phyloP scores from a whole-genome alignment of 1,284 basidiomycete genomes.

The Stereum hirsutum region DNA sequence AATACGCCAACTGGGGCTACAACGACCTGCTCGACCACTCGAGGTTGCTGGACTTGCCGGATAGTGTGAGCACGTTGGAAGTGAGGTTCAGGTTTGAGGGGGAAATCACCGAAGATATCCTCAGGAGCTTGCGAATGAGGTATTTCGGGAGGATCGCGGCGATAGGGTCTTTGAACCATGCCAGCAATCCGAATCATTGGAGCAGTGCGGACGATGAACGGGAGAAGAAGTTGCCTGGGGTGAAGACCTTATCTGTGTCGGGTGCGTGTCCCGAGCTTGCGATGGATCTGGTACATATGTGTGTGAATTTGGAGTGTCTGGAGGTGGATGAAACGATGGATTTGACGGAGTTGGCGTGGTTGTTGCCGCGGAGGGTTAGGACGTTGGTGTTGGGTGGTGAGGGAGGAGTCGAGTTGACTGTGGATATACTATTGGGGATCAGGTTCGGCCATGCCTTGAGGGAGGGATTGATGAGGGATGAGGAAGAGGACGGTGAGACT shows the following conservation, averaged over 20 bases:
- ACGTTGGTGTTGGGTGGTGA: conserved; percentile 13
- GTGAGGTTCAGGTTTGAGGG: conserved; percentile 18
- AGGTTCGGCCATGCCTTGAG: not conserved
- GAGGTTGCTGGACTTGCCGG: conserved; percentile 20
- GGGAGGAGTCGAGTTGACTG: not conserved
- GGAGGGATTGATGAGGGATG: no score
- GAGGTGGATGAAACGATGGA: conserved; percentile 14
- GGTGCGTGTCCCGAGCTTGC: conserved; percentile 20
- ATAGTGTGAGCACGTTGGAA: conserved; percentile 22
- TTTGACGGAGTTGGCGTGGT: conserved; percentile 12
- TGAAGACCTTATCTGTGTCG: conserved; percentile 16
- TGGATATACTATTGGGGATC: not conserved
- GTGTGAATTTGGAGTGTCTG: conserved; percentile 16
- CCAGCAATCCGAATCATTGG: no score
- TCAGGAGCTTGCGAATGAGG: conserved; percentile 10
- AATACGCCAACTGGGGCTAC: conserved; percentile 24
- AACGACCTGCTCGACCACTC: conserved; percentile 25
- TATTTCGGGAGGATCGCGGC: conserved; percentile 10
- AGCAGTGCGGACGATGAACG: no score
- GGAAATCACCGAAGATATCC: conserved; percentile 7
- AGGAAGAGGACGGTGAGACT: no score
- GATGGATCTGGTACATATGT: conserved; percentile 16
- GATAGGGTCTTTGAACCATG: conserved; percentile 9
- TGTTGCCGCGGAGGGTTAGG: conserved; percentile 16
- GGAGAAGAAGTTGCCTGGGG: no score